Conservation (phyloP, 495 filamentous ascomycete species). For the Darksidea phi region DNA sequence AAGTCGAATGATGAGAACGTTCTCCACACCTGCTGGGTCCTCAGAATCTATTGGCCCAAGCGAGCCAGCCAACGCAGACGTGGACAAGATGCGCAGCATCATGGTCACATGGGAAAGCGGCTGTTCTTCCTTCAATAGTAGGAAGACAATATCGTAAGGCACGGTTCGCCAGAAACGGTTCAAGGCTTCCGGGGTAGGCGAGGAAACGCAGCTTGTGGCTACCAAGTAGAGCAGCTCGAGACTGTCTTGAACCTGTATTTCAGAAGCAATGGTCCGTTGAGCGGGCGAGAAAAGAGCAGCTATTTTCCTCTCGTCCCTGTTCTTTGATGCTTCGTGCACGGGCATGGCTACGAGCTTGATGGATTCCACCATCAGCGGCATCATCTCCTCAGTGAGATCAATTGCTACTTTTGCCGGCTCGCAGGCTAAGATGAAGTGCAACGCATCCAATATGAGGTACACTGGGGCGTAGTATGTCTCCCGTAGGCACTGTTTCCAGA, state of each 20-base stretch:
- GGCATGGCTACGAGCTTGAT: slow-evolving; percentile 41
- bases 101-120: slow-evolving; percentile 58
- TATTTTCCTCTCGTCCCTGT: slow-evolving; percentile 37
- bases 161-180: slow-evolving; percentile 60
- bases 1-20: slow-evolving; percentile 59
- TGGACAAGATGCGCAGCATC: slow-evolving; percentile 58
- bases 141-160: slow-evolving; percentile 61
- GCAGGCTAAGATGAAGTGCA: slow-evolving; percentile 54
- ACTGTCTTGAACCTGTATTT: slow-evolving; percentile 58
- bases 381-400: slow-evolving; percentile 52
- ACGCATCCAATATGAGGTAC: slow-evolving; percentile 57
- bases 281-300: slow-evolving; percentile 56
- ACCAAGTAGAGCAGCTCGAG: slow-evolving; percentile 59
- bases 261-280: slow-evolving; percentile 47
- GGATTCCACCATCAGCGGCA: slow-evolving; percentile 49
- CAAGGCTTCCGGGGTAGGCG: slow-evolving; percentile 41
- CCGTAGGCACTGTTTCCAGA: slow-evolving; percentile 64
- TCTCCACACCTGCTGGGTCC: slow-evolving; percentile 54
- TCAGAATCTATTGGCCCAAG: slow-evolving; percentile 57
- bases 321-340: slow-evolving; percentile 28
- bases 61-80: slow-evolving; percentile 55
- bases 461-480: slow-evolving; percentile 61
- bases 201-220: slow-evolving; percentile 51
- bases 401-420: slow-evolving; percentile 49
- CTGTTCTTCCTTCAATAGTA: slow-evolving; percentile 56